phyloP scores from a whole-genome alignment of 257 asterid species.

The Plectranthus barbatus region DNA sequence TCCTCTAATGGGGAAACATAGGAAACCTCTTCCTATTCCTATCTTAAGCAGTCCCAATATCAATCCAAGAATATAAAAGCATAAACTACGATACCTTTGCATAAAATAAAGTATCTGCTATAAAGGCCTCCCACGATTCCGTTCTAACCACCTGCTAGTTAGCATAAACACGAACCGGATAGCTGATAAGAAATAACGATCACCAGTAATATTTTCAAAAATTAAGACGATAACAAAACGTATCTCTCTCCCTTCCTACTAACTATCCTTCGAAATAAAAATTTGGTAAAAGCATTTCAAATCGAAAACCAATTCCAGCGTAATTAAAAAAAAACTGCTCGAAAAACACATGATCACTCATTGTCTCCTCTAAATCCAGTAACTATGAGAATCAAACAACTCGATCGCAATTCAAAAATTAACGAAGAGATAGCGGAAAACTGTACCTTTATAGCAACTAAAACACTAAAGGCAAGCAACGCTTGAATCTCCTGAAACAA shows the following conservation, averaged over 20 bases:
- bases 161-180: conserved; percentile 7
- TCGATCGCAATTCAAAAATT: background rate
- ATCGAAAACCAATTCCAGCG: background rate
- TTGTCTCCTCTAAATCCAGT: background rate
- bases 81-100: conserved; percentile 54
- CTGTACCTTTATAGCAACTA: conserved; percentile 61
- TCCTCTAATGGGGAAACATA: too few species aligned
- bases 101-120: conserved; percentile 49
- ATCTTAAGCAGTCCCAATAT: too few species aligned
- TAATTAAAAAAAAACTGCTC: background rate
- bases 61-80: conserved; percentile 1
- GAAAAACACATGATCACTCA: background rate
- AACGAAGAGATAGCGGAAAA: background rate
- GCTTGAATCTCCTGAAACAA: conserved; percentile 79
- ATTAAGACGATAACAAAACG: background rate
- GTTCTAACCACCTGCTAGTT: conserved; percentile 60
- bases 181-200: background rate
- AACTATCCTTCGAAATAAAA: background rate
- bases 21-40: too few species aligned
- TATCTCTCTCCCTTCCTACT: background rate
- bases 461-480: conserved; percentile 48
- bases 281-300: background rate
- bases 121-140: conserved; percentile 85
- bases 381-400: background rate
- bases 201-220: background rate